Conservation (phyloP, 1,284 basidiomycete genomes). For the Cryptococcus sp. region DNA sequence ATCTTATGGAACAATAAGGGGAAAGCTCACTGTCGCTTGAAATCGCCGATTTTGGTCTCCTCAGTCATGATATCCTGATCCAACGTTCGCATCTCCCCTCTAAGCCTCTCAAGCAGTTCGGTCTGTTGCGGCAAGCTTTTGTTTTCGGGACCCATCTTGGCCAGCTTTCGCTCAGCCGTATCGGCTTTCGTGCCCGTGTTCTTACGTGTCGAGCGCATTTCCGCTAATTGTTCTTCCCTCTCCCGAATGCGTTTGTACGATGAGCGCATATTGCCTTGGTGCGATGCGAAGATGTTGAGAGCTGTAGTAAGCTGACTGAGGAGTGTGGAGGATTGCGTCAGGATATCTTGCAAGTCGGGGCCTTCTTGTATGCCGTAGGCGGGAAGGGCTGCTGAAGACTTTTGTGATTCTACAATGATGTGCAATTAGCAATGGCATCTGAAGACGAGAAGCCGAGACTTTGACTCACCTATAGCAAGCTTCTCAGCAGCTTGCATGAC, state of each 20-base stretch:
- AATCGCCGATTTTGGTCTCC: conserved; percentile 80
- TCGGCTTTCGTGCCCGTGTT: conserved; percentile 73
- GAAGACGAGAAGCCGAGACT: not conserved
- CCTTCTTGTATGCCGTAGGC: conserved; percentile 83
- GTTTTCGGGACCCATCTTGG: conserved; percentile 87
- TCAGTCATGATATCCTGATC: conserved; percentile 82
- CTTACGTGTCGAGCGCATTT: conserved; percentile 70
- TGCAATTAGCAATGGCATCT: not conserved
- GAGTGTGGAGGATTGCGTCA: conserved; percentile 70
- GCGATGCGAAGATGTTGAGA: conserved; percentile 69
- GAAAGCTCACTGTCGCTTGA: conserved; percentile 64
- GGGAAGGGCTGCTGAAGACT: conserved; percentile 73
- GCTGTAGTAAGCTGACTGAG: conserved; percentile 70
- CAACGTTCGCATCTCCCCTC: conserved; percentile 74
- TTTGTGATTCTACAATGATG: conserved; percentile 64
- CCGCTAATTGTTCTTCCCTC: conserved; percentile 79
- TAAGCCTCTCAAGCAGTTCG: conserved; percentile 69
- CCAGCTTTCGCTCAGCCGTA: conserved; percentile 82
- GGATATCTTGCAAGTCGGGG: conserved; percentile 76
- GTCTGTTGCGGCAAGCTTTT: conserved; percentile 80
- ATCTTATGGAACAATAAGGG: not conserved
- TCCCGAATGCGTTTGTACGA: conserved; percentile 65
- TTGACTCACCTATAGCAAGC: conserved; percentile 38
- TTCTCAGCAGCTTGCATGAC: conserved; percentile 69
- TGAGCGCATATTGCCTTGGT: conserved; percentile 70